Percentiles rank a stretch among this genome's conserved stretches.
Evolutionary conservation across 345 rosid species (phyloP).

Genomic region (Nasturtium officinale): DNA sequence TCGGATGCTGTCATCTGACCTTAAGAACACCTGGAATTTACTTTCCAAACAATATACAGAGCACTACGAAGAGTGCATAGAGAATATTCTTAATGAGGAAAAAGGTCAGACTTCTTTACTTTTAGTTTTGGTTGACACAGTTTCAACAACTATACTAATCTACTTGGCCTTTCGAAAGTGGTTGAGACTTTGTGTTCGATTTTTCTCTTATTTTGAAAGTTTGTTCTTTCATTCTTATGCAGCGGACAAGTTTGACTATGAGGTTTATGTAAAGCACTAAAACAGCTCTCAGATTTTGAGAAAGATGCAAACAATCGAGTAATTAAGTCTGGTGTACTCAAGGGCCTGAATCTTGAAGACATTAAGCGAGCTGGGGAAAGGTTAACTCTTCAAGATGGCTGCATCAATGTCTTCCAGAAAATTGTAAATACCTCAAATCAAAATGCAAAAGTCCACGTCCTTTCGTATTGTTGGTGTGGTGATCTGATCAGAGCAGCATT

Average conservation of each 20-base stretch:
- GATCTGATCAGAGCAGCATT: conserved; percentile 87
- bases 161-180: not conserved
- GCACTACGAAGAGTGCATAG: conserved; percentile 87
- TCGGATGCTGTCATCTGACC: conserved; percentile 80
- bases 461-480: conserved; percentile 97
- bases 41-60: conserved; percentile 83
- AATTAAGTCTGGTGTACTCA: conserved; percentile 79
- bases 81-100: conserved; percentile 65
- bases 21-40: conserved; percentile 72
- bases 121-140: not conserved
- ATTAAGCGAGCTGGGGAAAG: conserved; percentile 89
- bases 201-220: not conserved
- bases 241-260: conserved; percentile 70
- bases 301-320: conserved; percentile 80
- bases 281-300: conserved; percentile 81
- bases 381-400: conserved; percentile 89
- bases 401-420: conserved; percentile 70
- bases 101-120: conserved; percentile 52
- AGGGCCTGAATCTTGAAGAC: conserved; percentile 86
- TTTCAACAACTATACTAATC: not conserved
- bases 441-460: conserved; percentile 66
- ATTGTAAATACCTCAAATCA: conserved; percentile 55
- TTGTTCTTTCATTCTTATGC: conserved; percentile 29
- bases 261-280: conserved; percentile 69
- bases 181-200: conserved; percentile 7